Evolutionary conservation across 2,329 filamentous ascomycete species (phyloP).

Genomic region (Ilyonectria robusta): DNA sequence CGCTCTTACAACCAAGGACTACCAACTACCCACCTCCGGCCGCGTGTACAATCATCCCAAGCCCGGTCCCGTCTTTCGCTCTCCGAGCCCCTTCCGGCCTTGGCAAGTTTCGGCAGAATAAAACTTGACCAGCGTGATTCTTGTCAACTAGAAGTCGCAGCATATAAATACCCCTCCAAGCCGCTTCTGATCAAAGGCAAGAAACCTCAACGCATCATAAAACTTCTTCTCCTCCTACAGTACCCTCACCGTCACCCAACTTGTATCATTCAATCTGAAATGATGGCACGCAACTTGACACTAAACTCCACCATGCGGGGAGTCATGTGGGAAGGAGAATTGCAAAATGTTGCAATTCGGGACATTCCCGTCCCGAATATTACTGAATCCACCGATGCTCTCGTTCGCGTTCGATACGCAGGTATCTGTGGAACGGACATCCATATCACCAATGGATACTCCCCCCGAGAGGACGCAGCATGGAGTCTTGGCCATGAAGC

Average conservation of each 20-base stretch:
- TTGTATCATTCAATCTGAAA: neutral
- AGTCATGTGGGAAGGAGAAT: neutral
- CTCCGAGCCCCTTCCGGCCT: neutral
- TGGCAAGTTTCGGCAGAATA: neutral
- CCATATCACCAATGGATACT: constrained; percentile 8
- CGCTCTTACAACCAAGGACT: neutral
- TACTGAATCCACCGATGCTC: neutral
- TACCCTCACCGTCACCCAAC: neutral
- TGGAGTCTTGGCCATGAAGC: constrained; percentile 9
- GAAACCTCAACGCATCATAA: neutral
- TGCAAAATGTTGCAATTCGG: constrained; percentile 3
- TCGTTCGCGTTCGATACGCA: constrained; percentile 3
- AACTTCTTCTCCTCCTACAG: neutral
- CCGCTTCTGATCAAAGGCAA: neutral
- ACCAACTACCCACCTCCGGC: neutral
- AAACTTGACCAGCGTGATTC: neutral
- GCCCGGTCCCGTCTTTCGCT: neutral
- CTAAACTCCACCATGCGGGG: constrained; percentile 1
- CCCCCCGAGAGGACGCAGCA: neutral
- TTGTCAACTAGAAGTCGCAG: neutral
- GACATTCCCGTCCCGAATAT: neutral
- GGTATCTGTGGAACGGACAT: constrained; percentile 2
- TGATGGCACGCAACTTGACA: neutral
- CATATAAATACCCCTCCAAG: neutral
- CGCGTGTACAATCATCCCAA: neutral